Evolutionary conservation across 2,329 filamentous ascomycete species (phyloP).

Genomic region (Tolypocladium nubicola): DNA sequence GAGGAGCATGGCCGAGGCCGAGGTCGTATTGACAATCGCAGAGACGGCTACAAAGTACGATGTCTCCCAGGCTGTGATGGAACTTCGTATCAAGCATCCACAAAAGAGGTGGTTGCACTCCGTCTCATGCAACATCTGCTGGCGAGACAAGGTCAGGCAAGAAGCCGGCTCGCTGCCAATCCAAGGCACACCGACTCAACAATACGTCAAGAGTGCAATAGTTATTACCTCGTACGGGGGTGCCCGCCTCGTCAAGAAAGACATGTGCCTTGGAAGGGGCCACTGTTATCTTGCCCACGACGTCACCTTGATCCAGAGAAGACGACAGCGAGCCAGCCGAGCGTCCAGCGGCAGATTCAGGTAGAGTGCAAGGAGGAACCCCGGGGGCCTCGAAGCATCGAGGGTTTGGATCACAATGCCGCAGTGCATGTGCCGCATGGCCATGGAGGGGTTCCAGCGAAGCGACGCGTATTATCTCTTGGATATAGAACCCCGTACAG

Average conservation of each 20-base stretch:
- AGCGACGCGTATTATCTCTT: neutral
- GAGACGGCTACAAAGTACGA: neutral
- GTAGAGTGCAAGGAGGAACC: neutral
- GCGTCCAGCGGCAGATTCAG: neutral
- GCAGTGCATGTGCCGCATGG: neutral
- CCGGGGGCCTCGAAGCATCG: neutral
- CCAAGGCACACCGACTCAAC: neutral
- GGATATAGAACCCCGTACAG: neutral
- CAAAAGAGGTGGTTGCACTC: neutral
- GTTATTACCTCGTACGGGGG: neutral
- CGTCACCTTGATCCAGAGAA: neutral
- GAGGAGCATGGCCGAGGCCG: neutral
- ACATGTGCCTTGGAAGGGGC: neutral
- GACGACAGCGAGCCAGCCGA: neutral
- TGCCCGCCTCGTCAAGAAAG: neutral
- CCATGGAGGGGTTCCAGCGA: neutral
- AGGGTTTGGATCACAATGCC: neutral
- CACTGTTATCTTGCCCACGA: neutral
- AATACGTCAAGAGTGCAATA: neutral
- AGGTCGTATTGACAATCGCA: neutral
- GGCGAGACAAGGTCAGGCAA: neutral
- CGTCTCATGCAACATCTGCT: neutral
- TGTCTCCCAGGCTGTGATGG: neutral
- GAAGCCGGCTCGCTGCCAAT: neutral
- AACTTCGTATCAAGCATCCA: neutral